Evolutionary conservation across 1,139 yeast species (phyloP).

Genomic region (Kurtzmaniella quercitrusa): DNA sequence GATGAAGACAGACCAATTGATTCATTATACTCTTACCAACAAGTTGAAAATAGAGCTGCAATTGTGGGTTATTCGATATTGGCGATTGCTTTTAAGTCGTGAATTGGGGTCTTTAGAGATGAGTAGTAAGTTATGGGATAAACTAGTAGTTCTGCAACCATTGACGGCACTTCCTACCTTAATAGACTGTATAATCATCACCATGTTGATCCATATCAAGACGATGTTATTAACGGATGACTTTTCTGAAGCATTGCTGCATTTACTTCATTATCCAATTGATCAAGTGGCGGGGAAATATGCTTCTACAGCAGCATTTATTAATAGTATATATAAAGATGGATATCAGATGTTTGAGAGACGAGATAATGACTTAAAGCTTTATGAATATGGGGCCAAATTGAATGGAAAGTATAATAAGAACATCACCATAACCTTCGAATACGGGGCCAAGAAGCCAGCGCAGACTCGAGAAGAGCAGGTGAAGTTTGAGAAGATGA

Average conservation of each 20-base stretch:
- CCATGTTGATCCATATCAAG: conserved; percentile 49
- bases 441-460: conserved; percentile 17
- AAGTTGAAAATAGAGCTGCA: conserved; percentile 55
- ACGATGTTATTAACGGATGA: conserved; percentile 49
- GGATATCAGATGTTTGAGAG: conserved; percentile 25
- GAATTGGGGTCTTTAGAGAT: conserved; percentile 50
- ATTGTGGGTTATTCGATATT: conserved; percentile 66
- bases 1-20: conserved; percentile 45
- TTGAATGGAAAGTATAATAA: conserved; percentile 35
- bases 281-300: conserved; percentile 4
- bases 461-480: conserved; percentile 23
- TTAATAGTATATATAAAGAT: conserved; percentile 25
- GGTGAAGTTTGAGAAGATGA: conserved; percentile 39
- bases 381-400: conserved; percentile 37
- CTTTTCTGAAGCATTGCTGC: conserved; percentile 56
- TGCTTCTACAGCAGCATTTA: conserved; percentile 16
- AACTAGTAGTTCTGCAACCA: conserved; percentile 38
- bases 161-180: conserved; percentile 31
- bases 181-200: conserved; percentile 47
- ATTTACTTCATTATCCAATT: conserved; percentile 57
- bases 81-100: conserved; percentile 52
- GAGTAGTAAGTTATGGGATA: conserved; percentile 54
- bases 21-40: conserved; percentile 39
- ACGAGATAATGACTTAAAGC: conserved; percentile 32
- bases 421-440: conserved; percentile 31